phyloP scores from a whole-genome alignment of 1,284 basidiomycete species.

The Ustilago sp. region DNA sequence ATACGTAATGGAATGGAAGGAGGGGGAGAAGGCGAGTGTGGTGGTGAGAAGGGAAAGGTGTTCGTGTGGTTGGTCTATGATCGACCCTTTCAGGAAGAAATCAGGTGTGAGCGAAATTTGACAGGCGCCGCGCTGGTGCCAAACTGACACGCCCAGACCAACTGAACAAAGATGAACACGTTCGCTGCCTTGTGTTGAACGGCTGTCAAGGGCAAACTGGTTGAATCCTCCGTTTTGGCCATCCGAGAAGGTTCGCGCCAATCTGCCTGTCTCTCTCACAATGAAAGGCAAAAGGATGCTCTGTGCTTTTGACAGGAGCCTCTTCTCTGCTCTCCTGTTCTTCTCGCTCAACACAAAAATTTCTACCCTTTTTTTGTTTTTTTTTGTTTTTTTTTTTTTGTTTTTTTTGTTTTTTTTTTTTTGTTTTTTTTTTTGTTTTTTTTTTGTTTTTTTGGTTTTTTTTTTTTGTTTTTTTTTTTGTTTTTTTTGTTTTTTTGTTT shows the following conservation, averaged over 20 bases:
- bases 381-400: background rate
- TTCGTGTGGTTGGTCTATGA: background rate
- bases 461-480: no score
- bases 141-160: constrained; percentile 15
- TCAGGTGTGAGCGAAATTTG: constrained; percentile 26
- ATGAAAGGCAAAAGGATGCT: background rate
- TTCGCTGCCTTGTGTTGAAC: constrained; percentile 14
- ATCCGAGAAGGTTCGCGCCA: background rate
- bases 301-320: background rate
- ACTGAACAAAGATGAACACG: constrained; percentile 11
- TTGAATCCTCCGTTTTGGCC: constrained; percentile 6
- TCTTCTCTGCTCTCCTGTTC: constrained; percentile 13
- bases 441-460: background rate
- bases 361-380: constrained; percentile 4
- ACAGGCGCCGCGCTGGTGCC: constrained; percentile 7
- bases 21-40: constrained; percentile 3
- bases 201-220: background rate
- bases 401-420: no score
- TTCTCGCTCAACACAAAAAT: background rate
- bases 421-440: no score
- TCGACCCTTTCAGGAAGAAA: constrained; percentile 14
- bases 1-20: background rate
- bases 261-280: background rate
- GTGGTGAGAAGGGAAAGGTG: constrained; percentile 28
- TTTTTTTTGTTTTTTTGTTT: no score